These are phyloP conservation scores for Penicillium crystallinum DNA, from an alignment of 495 filamentous ascomycete genomes.

Conservation along the genomic window DNA sequence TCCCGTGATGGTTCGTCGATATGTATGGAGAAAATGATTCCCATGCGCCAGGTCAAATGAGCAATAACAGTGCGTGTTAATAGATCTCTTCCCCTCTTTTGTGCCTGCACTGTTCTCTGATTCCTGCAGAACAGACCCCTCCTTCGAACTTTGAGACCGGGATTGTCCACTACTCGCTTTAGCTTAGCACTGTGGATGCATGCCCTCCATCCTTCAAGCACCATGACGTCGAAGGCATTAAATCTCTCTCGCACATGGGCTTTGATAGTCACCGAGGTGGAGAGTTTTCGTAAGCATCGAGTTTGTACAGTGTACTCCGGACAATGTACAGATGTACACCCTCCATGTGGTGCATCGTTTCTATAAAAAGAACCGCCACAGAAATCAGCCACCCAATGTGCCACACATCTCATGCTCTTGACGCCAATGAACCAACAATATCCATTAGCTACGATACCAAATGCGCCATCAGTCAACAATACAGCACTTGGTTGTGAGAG, in stretches of 20 bases:
- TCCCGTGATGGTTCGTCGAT: background rate
- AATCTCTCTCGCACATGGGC: background rate
- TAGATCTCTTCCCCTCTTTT: background rate
- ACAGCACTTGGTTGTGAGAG: background rate
- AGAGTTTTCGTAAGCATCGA: background rate
- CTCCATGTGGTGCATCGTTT: background rate
- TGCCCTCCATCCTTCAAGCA: background rate
- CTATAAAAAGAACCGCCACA: slow-evolving; percentile 6
- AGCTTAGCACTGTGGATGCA: background rate
- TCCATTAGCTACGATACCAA: no score
- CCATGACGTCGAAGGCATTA: slow-evolving; percentile 7
- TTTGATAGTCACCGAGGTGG: background rate
- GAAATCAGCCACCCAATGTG: background rate
- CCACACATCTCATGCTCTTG: background rate
- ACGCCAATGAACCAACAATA: background rate
- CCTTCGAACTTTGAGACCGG: background rate
- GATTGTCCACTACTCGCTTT: background rate
- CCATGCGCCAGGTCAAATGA: background rate
- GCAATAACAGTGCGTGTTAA: background rate
- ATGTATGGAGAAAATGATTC: background rate
- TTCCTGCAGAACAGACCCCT: background rate
- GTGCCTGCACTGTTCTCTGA: background rate
- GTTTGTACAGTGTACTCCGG: background rate
- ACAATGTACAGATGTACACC: background rate
- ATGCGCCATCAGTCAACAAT: no score